Evolutionary conservation across 2,329 filamentous ascomycete genomes (phyloP), one percentile per base, ranked within the genome.

Genomic region (Aspergillus costaricaensis): DNA sequence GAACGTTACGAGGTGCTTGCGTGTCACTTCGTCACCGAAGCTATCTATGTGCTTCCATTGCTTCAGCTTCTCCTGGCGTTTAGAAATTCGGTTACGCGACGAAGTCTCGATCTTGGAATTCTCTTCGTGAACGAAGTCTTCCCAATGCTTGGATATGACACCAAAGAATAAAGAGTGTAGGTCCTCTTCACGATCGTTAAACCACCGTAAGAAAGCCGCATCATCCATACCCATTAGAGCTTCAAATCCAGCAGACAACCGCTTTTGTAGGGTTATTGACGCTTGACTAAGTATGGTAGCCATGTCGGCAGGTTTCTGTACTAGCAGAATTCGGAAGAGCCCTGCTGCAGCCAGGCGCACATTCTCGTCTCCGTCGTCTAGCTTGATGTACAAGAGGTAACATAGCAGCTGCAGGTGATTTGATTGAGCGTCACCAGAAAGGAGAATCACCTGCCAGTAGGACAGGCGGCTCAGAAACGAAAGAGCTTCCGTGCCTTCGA

Each of bases 401-500:
- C 92, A 97, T 44, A 98, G 86, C 36, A 97, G 83, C 64, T 89
- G 90, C 69, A 97, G 85, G 70, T 91, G 91, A 9, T 91, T 88
- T n/a, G 91, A 86, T 48, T 96, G 92, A 6, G 85, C 82, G 3
- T 91, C 89, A 15, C 95, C 86, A 2, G 88, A 88, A 15, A 99
- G 81, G 15, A 99, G 87, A 17, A 96, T 91, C 19, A 91, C 92
- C 74, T 98, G 95, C 95, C 95, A 99, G 75, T 97, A 98, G 0
- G 91, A 87, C 68, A 99, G 86, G 72, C 92, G 94, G 61, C 91
- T 85, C 75, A 99, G 85, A 60, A 96, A 92, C 0, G 84, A 80
- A 25, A 89, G 83, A 0, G 88, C 86, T 51, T 91, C 88, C 6
- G 78, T 77, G 36, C 89, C 88, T 53, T 96, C 91, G 55, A 93